Evolutionary conservation across 306 rosid genomes (phyloP), one percentile per base, ranked within the genome.

Genomic region (Fragaria vesca): DNA sequence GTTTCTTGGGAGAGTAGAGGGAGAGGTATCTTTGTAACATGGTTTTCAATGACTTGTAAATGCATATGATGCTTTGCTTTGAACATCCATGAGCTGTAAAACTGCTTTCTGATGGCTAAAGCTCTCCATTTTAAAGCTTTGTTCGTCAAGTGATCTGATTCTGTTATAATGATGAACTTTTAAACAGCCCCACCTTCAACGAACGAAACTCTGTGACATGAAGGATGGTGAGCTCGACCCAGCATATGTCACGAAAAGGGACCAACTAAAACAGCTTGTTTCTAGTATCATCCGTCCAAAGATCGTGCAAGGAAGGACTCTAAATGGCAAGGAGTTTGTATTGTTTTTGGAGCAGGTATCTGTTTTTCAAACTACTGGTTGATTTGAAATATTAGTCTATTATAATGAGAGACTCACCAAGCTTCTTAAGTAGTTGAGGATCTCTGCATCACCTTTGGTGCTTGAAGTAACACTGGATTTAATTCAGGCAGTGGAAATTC

Each of bases 181-280:
- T 71, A 55, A 80, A 89, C 91, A 94, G 99, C 99, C 99, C 76
- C 99, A 95, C 88, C 86, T 95, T 78, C 88, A 84, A 80, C 91
- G 99, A 85, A 95, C 97, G 69, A 92, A 91, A 85, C 99, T 95
- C 71, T 95, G 99, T 82, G 99, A 95, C 66, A 79, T 95, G 97
- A 89, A 93, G 77, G 99, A 95, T 81, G 77, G 66, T 48, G 99
- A 91, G 66, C 97, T 95, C 47, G 99, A 95, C 74, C 90, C 86
- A 5, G 26, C 77, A 47, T 95, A 95, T 86, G 91, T 95, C 46
- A 77, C 81, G 77, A 93, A 73, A 84, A 90, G 97, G 85, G 97
- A 95, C 69, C 81, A 87, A 80, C 75, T 95, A 79, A 95, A 95
- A 84, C 85, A 88, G 81, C 83, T 95, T 81, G 97, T 95, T 78